Evolutionary conservation across 352 stramenopile species (phyloP).

Genomic region (Phytopythium vexans): DNA sequence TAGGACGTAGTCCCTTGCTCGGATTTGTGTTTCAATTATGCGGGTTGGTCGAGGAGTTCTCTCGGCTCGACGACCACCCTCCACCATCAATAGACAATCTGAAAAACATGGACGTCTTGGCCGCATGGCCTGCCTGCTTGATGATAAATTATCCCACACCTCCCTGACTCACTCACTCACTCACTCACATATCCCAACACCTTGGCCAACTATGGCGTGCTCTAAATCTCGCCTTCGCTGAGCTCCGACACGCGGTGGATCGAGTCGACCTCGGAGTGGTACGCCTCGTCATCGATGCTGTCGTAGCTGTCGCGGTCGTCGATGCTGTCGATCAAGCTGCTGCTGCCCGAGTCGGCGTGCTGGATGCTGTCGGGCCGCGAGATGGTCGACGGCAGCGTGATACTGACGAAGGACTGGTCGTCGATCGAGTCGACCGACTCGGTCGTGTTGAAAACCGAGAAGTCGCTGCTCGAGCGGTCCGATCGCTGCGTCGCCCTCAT

Average conservation of each 20-base stretch:
- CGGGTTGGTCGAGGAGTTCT: too few species aligned
- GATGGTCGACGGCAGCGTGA: slow-evolving; percentile 1
- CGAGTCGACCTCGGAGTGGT: slow-evolving; percentile 11
- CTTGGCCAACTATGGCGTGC: not conserved
- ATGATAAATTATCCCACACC: too few species aligned
- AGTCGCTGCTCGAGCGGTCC: slow-evolving; percentile 30
- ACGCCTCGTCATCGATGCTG: not conserved
- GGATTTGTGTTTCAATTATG: too few species aligned
- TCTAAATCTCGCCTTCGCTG: slow-evolving; percentile 40
- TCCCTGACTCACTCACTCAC: too few species aligned
- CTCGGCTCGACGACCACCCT: too few species aligned
- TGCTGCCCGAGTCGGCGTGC: slow-evolving; percentile 10
- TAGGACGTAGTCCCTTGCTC: too few species aligned
- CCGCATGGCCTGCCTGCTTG: too few species aligned
- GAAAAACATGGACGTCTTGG: too few species aligned
- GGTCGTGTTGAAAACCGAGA: slow-evolving; percentile 31
- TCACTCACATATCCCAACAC: too few species aligned
- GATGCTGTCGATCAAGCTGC: slow-evolving; percentile 17
- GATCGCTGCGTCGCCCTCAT: slow-evolving; percentile 21
- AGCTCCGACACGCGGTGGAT: slow-evolving; percentile 27
- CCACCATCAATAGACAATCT: too few species aligned
- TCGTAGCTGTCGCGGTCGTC: slow-evolving; percentile 12
- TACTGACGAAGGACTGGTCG: slow-evolving; percentile 6
- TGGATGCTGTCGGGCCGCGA: not conserved
- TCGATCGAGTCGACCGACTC: slow-evolving; percentile 13